Evolutionary conservation across 257 asterid species (phyloP).

Genomic region (Solanum lignicaule): DNA sequence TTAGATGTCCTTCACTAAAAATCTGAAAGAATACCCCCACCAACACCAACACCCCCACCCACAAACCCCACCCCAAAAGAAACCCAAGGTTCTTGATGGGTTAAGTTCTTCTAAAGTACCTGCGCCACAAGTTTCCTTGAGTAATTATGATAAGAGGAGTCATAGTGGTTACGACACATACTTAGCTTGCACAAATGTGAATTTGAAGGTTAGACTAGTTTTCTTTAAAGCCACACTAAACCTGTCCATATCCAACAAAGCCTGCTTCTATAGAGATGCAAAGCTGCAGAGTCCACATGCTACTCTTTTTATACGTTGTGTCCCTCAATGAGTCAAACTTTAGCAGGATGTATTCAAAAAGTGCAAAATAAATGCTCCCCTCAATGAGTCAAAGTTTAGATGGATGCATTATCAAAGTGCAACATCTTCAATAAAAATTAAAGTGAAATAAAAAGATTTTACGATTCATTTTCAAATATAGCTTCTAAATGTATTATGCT

Average conservation of each 20-base stretch:
- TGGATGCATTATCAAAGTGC: not conserved
- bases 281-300: not conserved
- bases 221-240: not conserved
- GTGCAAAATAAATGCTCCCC: not conserved
- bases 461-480: not conserved
- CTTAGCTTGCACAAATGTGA: not conserved
- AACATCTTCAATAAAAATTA: not conserved
- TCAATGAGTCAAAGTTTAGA: not conserved
- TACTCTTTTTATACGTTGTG: not conserved
- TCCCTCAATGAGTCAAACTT: not conserved
- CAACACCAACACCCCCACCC: not conserved
- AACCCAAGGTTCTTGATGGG: not conserved
- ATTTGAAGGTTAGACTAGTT: not conserved
- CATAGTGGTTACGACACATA: not conserved
- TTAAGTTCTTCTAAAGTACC: not conserved
- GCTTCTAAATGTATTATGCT: not conserved
- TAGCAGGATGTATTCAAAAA: not conserved
- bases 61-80: not conserved
- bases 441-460: not conserved
- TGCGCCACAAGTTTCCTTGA: not conserved
- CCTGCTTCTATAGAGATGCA: not conserved
- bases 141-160: not conserved
- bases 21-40: not conserved
- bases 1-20: not conserved
- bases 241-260: not conserved